Evolutionary conservation across 75 land plant genomes (phyloP).

Genomic region (Cupressus sempervirens): DNA sequence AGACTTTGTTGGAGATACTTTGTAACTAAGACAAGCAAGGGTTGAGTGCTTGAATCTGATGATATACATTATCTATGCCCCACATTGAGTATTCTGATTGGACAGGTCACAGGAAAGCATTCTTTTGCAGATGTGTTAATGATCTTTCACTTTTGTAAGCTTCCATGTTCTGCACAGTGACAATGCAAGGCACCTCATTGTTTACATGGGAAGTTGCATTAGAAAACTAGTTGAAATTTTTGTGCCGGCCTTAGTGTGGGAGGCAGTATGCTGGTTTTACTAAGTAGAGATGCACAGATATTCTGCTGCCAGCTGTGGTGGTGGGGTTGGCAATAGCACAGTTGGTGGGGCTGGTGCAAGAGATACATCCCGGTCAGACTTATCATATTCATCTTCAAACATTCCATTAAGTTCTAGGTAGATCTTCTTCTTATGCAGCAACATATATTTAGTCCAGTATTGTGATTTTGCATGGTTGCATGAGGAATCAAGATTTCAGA

Average conservation of each 20-base stretch:
- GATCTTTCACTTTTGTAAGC: background rate
- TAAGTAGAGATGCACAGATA: slow-evolving; percentile 75
- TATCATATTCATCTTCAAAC: slow-evolving; percentile 15
- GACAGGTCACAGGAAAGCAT: background rate
- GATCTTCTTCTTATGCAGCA: slow-evolving; percentile 1
- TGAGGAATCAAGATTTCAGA: background rate
- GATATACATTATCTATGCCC: background rate
- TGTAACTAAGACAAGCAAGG: background rate
- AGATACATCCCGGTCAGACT: too few species aligned
- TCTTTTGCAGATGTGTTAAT: background rate
- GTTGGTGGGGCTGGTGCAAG: too few species aligned
- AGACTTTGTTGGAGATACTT: background rate
- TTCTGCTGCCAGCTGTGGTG: slow-evolving; percentile 50
- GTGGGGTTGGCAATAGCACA: slow-evolving; percentile 39
- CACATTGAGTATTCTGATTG: background rate
- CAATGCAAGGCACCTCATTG: background rate
- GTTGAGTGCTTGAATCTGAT: background rate
- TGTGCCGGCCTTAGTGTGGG: slow-evolving; percentile 23
- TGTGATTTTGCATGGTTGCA: background rate
- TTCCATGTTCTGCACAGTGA: background rate
- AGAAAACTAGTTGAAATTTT: background rate
- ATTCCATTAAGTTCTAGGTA: slow-evolving; percentile 53
- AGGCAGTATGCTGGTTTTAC: slow-evolving; percentile 57
- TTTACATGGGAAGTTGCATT: background rate
- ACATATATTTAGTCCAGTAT: background rate